A percentile compares a stretch with the other conserved stretches of the same genome.
Evolutionary conservation across 176 grass and related monocot genomes (phyloP).

Genomic region (Leersia perrieri): DNA sequence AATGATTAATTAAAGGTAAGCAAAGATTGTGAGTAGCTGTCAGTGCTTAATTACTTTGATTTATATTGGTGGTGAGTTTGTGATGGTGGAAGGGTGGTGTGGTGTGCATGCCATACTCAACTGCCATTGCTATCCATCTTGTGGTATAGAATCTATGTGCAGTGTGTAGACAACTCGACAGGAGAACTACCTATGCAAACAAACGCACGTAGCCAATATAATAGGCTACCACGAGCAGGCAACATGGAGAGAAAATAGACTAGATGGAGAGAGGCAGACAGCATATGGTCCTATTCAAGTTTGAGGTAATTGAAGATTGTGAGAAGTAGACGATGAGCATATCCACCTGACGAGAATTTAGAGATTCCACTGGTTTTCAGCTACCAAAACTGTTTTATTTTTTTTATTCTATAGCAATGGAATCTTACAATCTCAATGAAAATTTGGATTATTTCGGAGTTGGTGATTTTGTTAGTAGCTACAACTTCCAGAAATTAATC

Average conservation of each 20-base stretch:
- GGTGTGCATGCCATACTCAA: not conserved
- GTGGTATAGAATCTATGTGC: conserved; percentile 29
- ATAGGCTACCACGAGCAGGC: conserved; percentile 11
- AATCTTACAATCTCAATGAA: too few species aligned
- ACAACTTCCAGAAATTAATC: too few species aligned
- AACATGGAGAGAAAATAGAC: conserved; percentile 14
- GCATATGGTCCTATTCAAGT: too few species aligned
- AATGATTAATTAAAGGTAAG: not conserved
- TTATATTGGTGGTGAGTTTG: not conserved
- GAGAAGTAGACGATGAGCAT: too few species aligned
- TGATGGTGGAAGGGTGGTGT: not conserved
- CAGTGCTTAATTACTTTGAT: not conserved
- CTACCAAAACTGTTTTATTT: too few species aligned
- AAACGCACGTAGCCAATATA: conserved; percentile 18
- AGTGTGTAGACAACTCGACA: not conserved
- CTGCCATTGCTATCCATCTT: not conserved
- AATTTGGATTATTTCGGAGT: too few species aligned
- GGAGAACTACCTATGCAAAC: conserved; percentile 16
- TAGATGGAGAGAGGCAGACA: conserved; percentile 2
- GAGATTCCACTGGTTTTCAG: too few species aligned
- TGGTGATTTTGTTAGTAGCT: too few species aligned
- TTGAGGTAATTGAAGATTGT: too few species aligned
- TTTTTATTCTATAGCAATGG: too few species aligned
- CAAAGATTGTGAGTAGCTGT: conserved; percentile 3
- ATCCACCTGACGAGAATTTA: too few species aligned